Evolutionary conservation across 305 asterid species (phyloP).

Genomic region (Striga hermonthica): DNA sequence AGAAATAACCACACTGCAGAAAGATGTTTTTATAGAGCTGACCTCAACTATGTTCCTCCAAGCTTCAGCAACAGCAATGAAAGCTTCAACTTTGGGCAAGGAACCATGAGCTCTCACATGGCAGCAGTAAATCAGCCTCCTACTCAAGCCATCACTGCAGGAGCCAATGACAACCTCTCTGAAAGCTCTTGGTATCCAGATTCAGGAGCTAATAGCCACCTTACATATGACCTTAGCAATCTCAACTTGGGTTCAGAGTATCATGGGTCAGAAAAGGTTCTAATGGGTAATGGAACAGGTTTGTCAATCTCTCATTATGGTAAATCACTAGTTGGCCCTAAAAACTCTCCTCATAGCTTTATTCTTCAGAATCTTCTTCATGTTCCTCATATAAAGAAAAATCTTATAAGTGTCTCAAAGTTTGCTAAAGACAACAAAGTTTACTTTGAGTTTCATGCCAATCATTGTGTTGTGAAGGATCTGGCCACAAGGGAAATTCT

Average conservation of each 20-base stretch:
- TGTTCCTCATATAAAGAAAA: neutral
- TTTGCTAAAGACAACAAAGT: neutral
- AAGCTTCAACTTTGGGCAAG: too few relatives aligned
- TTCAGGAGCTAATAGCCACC: neutral
- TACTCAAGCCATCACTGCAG: neutral
- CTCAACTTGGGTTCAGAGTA: neutral
- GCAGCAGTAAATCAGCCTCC: neutral
- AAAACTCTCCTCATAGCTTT: neutral
- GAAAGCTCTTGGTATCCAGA: neutral
- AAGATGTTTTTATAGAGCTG: neutral
- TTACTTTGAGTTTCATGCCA: too few relatives aligned
- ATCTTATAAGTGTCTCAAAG: neutral
- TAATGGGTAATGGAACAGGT: neutral
- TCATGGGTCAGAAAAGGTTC: neutral
- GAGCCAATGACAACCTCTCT: neutral
- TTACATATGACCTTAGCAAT: neutral
- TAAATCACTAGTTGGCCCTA: neutral
- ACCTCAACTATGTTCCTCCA: neutral
- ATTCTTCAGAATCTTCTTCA: neutral
- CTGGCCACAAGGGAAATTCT: neutral
- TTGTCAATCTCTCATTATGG: neutral
- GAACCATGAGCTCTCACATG: too few relatives aligned
- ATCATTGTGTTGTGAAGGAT: neutral
- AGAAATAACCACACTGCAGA: neutral
- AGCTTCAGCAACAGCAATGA: neutral